phyloP scores from a whole-genome alignment of 202 grass and related monocot genomes.

The Panicum virgatum region DNA sequence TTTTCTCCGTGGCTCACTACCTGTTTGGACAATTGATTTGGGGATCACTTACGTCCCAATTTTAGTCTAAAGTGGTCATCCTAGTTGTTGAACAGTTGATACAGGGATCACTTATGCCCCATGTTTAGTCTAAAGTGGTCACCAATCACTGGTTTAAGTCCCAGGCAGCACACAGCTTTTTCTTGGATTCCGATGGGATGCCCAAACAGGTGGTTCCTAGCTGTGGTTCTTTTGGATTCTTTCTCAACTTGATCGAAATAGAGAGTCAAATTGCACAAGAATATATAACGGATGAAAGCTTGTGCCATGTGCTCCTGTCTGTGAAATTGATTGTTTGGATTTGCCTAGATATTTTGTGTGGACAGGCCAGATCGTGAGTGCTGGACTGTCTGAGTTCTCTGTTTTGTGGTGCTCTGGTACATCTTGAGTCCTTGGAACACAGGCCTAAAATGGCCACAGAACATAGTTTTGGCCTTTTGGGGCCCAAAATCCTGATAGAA shows the following conservation, averaged over 20 bases:
- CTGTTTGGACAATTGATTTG: background rate
- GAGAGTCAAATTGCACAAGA: conserved; percentile 27
- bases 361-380: conserved; percentile 1
- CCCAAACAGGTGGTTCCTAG: conserved; percentile 29
- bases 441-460: conserved; percentile 15
- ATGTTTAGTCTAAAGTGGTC: background rate
- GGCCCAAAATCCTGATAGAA: conserved; percentile 19
- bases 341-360: conserved; percentile 29
- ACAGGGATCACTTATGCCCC: background rate
- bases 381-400: conserved; percentile 1
- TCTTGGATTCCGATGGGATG: conserved; percentile 42
- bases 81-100: conserved; percentile 9
- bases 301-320: conserved; percentile 52
- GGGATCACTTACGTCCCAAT: background rate
- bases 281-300: background rate
- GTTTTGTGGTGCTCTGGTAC: conserved; percentile 20
- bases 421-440: background rate
- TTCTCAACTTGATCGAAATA: conserved; percentile 39
- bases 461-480: conserved; percentile 24
- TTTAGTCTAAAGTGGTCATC: background rate
- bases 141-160: conserved; percentile 10
- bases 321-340: conserved; percentile 30
- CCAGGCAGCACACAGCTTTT: conserved; percentile 4
- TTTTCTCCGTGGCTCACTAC: background rate
- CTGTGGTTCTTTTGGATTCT: conserved; percentile 40